These are phyloP conservation scores for Asterionellopsis glacialis DNA, from an alignment of 108 stramenopile genomes.

Conservation along the genomic window DNA sequence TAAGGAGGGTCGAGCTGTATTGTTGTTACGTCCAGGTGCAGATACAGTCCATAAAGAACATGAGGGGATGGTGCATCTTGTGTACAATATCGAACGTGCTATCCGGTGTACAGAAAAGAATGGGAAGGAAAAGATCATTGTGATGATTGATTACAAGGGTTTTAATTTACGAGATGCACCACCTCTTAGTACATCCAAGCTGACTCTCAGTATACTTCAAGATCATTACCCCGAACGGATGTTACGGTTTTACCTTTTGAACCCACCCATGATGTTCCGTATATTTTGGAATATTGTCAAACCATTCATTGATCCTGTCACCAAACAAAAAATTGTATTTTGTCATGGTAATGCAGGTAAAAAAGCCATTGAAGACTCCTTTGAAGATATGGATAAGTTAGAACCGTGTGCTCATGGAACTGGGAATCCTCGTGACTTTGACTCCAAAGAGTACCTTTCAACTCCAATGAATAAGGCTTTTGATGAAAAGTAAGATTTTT, in stretches of 20 bases:
- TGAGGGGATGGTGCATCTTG: conserved; percentile 85
- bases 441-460: conserved; percentile 58
- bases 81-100: conserved; percentile 85
- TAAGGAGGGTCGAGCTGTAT: conserved; percentile 67
- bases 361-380: conserved; percentile 35
- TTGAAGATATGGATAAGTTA: conserved; percentile 37
- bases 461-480: conserved; percentile 60
- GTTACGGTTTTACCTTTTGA: conserved; percentile 72
- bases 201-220: conserved; percentile 83
- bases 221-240: conserved; percentile 88
- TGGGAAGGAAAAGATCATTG: conserved; percentile 62
- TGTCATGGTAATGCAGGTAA: conserved; percentile 41
- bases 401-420: conserved; percentile 63
- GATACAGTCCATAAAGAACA: conserved; percentile 79
- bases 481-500: conserved; percentile 32
- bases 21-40: conserved; percentile 79
- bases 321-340: conserved; percentile 85
- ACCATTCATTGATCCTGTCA: conserved; percentile 83
- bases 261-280: conserved; percentile 81
- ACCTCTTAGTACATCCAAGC: conserved; percentile 61
- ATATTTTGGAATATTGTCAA: conserved; percentile 80
- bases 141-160: conserved; percentile 86
- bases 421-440: conserved; percentile 30
- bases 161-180: conserved; percentile 71
- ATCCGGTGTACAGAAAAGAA: conserved; percentile 67